These are phyloP conservation scores for Didymosphaeria variabile DNA, from an alignment of 2,329 filamentous ascomycete genomes.

Conservation along the genomic window DNA sequence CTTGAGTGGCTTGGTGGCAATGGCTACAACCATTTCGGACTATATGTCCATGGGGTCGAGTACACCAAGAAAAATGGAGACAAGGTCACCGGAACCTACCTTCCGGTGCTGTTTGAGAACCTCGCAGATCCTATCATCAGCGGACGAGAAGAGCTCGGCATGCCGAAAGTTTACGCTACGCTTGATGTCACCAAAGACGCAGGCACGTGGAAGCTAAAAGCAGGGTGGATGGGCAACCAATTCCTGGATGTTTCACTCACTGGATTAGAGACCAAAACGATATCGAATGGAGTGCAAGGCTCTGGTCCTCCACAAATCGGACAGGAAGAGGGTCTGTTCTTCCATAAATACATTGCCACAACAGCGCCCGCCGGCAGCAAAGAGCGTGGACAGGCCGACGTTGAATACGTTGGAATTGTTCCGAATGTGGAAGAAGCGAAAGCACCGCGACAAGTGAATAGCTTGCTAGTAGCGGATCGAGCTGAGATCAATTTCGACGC, in stretches of 20 bases:
- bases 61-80: slow-evolving; percentile 62
- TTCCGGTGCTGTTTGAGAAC: slow-evolving; percentile 67
- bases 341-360: slow-evolving; percentile 66
- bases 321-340: slow-evolving; percentile 60
- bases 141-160: slow-evolving; percentile 68
- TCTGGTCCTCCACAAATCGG: not conserved
- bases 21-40: slow-evolving; percentile 66
- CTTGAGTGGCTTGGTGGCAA: slow-evolving; percentile 69
- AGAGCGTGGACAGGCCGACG: slow-evolving; percentile 60
- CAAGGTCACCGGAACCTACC: slow-evolving; percentile 61
- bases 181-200: slow-evolving; percentile 56
- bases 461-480: slow-evolving; percentile 50
- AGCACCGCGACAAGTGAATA: slow-evolving; percentile 40
- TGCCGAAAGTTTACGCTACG: slow-evolving; percentile 67
- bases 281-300: not conserved
- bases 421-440: slow-evolving; percentile 45
- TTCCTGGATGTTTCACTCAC: slow-evolving; percentile 45
- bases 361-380: slow-evolving; percentile 54
- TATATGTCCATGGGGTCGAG: slow-evolving; percentile 70
- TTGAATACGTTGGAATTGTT: slow-evolving; percentile 61
- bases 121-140: slow-evolving; percentile 68
- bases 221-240: slow-evolving; percentile 49
- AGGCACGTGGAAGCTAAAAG: slow-evolving; percentile 51
- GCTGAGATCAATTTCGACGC: slow-evolving; percentile 60
- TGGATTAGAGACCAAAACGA: slow-evolving; percentile 27